These are phyloP conservation scores for Suillus spraguei DNA, from an alignment of 768 basidiomycete genomes.

Conservation along the genomic window DNA sequence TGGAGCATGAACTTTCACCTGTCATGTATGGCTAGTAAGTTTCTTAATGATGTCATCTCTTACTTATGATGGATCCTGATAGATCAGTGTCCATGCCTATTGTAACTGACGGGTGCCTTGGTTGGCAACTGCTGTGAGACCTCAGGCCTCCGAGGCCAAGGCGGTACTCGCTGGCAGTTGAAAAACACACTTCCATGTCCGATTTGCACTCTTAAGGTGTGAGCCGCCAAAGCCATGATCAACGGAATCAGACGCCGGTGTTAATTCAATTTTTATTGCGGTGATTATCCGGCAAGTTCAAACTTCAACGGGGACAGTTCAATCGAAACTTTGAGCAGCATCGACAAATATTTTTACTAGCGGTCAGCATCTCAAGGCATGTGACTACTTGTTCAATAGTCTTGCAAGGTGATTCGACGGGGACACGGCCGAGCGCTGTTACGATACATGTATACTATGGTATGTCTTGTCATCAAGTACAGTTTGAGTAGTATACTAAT, in stretches of 20 bases:
- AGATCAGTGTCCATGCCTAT: neutral
- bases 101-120: neutral
- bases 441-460: neutral
- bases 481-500: neutral
- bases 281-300: no score
- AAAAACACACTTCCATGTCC: no score
- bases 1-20: neutral
- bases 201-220: no score
- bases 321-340: neutral
- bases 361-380: neutral
- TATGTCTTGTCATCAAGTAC: neutral
- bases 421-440: neutral
- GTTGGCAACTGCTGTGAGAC: neutral
- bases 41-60: neutral
- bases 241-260: no score
- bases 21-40: neutral
- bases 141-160: no score
- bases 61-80: neutral
- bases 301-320: neutral
- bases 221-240: no score
- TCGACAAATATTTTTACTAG: neutral
- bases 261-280: no score
- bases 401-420: neutral
- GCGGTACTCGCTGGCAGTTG: no score
- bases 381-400: neutral